Percentiles rank a stretch among this genome's conserved stretches.
These are phyloP conservation scores for Phyllosticta capitalensis DNA, from an alignment of 2,329 filamentous ascomycete species.

Conservation along the genomic window DNA sequence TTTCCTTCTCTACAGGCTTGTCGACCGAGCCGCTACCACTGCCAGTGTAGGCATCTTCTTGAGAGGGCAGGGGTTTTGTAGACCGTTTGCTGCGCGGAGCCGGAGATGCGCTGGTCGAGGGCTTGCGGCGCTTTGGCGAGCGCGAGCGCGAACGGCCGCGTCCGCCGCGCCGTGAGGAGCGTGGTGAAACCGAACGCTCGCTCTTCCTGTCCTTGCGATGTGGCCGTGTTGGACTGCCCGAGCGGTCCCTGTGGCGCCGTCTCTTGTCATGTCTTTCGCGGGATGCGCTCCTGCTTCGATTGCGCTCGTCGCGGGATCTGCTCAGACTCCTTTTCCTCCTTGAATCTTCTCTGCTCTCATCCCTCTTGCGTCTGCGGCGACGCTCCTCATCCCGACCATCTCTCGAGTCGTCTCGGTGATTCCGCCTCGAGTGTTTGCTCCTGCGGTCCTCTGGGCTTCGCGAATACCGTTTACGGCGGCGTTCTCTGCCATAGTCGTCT, in stretches of 20 bases:
- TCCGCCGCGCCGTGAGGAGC: conserved; percentile 12
- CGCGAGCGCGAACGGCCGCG: conserved; percentile 17
- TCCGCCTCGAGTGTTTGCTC: conserved; percentile 9
- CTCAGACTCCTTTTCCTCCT: conserved; percentile 14
- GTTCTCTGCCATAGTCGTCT: conserved; percentile 4
- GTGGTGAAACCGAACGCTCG: background rate
- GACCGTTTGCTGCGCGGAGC: conserved; percentile 34
- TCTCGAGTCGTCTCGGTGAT: background rate
- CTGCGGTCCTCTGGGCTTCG: conserved; percentile 17
- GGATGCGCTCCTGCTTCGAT: conserved; percentile 12
- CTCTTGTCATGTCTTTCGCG: conserved; percentile 5
- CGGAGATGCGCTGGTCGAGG: conserved; percentile 25
- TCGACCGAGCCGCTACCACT: conserved; percentile 14
- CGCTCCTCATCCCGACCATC: background rate
- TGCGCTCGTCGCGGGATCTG: conserved; percentile 1
- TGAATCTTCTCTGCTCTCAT: background rate
- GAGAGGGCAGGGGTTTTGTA: conserved; percentile 36
- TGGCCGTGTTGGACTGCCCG: conserved; percentile 20
- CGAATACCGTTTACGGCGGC: conserved; percentile 18
- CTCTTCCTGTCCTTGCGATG: conserved; percentile 12
- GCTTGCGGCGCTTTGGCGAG: conserved; percentile 24
- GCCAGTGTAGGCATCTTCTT: conserved; percentile 36
- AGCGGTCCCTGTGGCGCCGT: conserved; percentile 12
- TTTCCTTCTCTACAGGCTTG: conserved; percentile 56
- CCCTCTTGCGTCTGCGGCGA: background rate